Evolutionary conservation across 164 flowering plant genomes (phyloP).

Genomic region (Aristolochia fimbriata): DNA sequence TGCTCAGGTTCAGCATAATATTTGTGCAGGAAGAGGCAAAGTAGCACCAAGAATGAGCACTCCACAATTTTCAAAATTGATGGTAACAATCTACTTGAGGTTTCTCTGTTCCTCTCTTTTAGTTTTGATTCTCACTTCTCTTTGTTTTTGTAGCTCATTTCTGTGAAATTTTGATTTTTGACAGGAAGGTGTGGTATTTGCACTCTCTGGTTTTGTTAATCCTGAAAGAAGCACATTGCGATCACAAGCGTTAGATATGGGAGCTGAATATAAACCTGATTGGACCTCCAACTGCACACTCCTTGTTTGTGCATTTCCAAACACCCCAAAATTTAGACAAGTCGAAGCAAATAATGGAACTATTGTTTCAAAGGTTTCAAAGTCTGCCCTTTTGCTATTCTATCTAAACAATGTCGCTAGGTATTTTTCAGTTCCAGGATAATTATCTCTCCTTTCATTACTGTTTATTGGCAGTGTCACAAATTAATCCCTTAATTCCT

Average conservation of each 20-base stretch:
- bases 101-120: background rate
- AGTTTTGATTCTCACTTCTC: background rate
- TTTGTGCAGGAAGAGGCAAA: constrained; percentile 7
- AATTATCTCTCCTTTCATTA: too few relatives aligned
- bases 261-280: constrained; percentile 75
- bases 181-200: constrained; percentile 96
- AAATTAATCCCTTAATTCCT: too few relatives aligned
- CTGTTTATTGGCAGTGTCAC: too few relatives aligned
- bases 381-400: background rate
- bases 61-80: constrained; percentile 37
- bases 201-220: constrained; percentile 87
- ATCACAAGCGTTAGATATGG: constrained; percentile 86
- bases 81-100: constrained; percentile 31
- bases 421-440: too few relatives aligned
- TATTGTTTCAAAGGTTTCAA: constrained; percentile 73
- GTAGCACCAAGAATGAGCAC: constrained; percentile 7
- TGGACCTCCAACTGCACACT: constrained; percentile 86
- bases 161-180: constrained; percentile 6
- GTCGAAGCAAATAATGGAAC: constrained; percentile 82
- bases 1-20: background rate
- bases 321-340: constrained; percentile 92
- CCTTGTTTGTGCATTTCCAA: constrained; percentile 79
- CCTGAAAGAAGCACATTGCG: constrained; percentile 72
- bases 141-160: background rate
- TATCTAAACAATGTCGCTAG: too few relatives aligned